Percentiles rank a stretch among this genome's conserved stretches.
Conservation (phyloP, 495 filamentous ascomycete genomes). For the Polyplosphaeria fusca region DNA sequence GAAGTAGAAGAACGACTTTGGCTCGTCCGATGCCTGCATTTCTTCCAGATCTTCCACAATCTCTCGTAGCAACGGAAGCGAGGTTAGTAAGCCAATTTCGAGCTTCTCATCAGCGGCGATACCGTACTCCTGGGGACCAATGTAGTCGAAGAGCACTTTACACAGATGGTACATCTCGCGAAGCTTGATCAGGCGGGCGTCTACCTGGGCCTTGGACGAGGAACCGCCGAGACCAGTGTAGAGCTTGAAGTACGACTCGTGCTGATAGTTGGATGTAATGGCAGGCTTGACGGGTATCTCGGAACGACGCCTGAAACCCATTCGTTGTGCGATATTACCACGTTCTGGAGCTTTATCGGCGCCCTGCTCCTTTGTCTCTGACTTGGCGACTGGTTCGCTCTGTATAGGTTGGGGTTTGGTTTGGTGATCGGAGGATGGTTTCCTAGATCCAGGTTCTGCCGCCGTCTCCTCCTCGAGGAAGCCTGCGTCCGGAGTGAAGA, state of each 20-base stretch:
- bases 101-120: constrained; percentile 92
- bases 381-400: constrained; percentile 8
- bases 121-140: constrained; percentile 96
- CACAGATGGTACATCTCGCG: constrained; percentile 88
- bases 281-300: constrained; percentile 20
- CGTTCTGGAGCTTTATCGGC: constrained; percentile 14
- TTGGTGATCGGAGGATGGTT: constrained; percentile 15
- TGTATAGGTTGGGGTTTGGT: constrained; percentile 2
- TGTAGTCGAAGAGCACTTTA: constrained; percentile 96
- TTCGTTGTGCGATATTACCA: constrained; percentile 39
- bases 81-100: constrained; percentile 93
- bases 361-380: constrained; percentile 21
- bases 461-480: constrained; percentile 61
- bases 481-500: constrained; percentile 77
- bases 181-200: constrained; percentile 79
- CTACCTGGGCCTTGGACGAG: constrained; percentile 75
- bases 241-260: constrained; percentile 80
- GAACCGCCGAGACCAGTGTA: constrained; percentile 60
- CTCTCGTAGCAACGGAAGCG: constrained; percentile 86
- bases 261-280: constrained; percentile 10
- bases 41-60: constrained; percentile 97
- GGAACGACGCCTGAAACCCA: constrained; percentile 43
- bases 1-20: constrained; percentile 97
- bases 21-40: constrained; percentile 87
- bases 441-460: constrained; percentile 16